A percentile compares a stretch with the other conserved stretches of the same genome.
phyloP scores from a whole-genome alignment of 441 rosid species.

The Pelargonium cotyledonis region DNA sequence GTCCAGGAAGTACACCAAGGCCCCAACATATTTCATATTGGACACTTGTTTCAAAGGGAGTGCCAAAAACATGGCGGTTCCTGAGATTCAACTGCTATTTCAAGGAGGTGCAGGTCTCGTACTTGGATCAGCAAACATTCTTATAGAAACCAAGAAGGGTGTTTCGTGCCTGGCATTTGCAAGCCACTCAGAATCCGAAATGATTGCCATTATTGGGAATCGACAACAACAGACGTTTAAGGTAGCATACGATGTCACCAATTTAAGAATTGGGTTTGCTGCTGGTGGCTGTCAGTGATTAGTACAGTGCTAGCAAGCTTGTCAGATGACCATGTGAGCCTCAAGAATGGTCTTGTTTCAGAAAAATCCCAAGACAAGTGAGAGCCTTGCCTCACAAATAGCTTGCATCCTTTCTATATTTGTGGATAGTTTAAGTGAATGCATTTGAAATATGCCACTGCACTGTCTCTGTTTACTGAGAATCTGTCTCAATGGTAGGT shows the following conservation, averaged over 20 bases:
- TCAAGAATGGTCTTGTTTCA: no score
- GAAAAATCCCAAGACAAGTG: no score
- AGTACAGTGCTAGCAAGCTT: no score
- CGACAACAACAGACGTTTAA: conserved; percentile 36
- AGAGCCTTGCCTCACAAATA: no score
- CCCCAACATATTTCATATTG: conserved; percentile 29
- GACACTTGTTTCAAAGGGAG: conserved; percentile 42
- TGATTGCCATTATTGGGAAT: conserved; percentile 37
- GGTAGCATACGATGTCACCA: conserved; percentile 34
- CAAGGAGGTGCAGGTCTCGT: conserved; percentile 35
- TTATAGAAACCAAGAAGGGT: conserved; percentile 28
- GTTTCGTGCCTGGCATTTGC: conserved; percentile 43
- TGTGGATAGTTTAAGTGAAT: no score
- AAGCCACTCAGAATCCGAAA: background rate
- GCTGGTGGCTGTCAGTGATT: background rate
- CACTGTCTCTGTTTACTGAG: no score
- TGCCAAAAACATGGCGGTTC: conserved; percentile 24
- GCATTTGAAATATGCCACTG: no score
- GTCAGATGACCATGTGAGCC: no score
- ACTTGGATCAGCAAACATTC: conserved; percentile 24
- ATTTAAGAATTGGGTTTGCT: conserved; percentile 37
- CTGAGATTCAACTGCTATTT: conserved; percentile 31
- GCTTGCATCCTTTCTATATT: no score
- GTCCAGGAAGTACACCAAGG: conserved; percentile 27
- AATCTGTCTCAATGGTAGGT: no score